Conservation (phyloP, 1,284 basidiomycete genomes). For the Phylloporus gajari region DNA sequence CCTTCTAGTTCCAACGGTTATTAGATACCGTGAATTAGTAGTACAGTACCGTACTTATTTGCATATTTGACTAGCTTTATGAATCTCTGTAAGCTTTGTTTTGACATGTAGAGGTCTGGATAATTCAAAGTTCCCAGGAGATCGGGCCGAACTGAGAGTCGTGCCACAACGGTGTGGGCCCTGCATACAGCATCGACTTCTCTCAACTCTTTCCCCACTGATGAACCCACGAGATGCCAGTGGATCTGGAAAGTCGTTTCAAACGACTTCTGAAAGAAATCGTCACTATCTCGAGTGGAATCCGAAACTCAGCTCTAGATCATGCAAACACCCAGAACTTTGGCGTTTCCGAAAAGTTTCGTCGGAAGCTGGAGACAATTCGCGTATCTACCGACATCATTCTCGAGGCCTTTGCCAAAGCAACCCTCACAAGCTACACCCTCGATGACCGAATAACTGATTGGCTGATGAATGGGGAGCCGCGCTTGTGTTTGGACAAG, state of each 20-base stretch:
- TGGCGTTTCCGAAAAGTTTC: not conserved
- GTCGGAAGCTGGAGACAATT: not conserved
- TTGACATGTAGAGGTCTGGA: not conserved
- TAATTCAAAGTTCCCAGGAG: too few relatives aligned
- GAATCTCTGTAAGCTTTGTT: not conserved
- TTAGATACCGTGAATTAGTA: not conserved
- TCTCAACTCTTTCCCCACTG: not conserved
- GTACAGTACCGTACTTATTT: not conserved
- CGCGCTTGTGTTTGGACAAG: not conserved
- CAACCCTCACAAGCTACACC: not conserved
- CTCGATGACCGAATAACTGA: constrained; percentile 3
- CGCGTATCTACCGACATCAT: not conserved
- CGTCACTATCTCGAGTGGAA: not conserved
- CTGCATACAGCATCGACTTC: not conserved
- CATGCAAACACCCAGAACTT: not conserved
- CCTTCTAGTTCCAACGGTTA: not conserved
- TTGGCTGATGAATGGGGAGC: constrained; percentile 4
- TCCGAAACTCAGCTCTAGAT: not conserved
- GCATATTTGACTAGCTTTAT: not conserved
- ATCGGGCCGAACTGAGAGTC: too few relatives aligned
- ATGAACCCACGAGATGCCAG: not conserved
- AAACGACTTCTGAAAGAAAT: not conserved
- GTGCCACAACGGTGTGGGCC: too few relatives aligned
- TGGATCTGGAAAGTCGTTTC: constrained; percentile 1
- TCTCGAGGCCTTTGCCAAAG: not conserved